phyloP scores from a whole-genome alignment of 2,329 filamentous ascomycete species.

The Metarhizium anisopliae region DNA sequence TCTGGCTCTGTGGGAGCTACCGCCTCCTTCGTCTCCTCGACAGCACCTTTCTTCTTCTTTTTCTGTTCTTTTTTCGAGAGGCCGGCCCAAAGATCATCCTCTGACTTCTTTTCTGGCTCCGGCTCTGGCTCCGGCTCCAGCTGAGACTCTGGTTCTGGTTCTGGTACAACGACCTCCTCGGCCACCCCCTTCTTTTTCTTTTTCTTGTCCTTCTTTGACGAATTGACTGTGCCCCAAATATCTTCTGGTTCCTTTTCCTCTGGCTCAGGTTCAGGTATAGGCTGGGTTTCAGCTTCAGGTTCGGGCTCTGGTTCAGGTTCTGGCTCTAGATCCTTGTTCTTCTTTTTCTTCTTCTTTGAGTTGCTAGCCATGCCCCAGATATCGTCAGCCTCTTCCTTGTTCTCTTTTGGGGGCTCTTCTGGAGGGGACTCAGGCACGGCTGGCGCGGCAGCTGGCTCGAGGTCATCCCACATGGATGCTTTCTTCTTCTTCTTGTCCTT shows the following conservation, averaged over 20 bases:
- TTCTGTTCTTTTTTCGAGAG: conserved; percentile 9
- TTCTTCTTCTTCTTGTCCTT: conserved; percentile 21
- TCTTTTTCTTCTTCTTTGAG: conserved; percentile 15
- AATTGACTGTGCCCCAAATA: conserved; percentile 17
- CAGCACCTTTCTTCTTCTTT: conserved; percentile 12
- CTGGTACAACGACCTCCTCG: conserved; percentile 13
- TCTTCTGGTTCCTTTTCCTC: conserved; percentile 21
- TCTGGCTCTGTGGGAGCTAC: conserved; percentile 5
- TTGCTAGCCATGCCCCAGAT: conserved; percentile 16
- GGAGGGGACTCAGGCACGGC: not conserved
- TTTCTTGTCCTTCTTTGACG: conserved; percentile 20
- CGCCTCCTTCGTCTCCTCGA: conserved; percentile 11
- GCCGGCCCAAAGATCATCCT: conserved; percentile 5
- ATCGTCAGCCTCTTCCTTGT: conserved; percentile 15
- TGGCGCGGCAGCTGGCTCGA: conserved; percentile 12
- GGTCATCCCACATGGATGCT: conserved; percentile 14
- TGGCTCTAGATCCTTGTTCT: conserved; percentile 5
- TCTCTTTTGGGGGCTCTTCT: conserved; percentile 6
- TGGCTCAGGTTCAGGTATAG: conserved; percentile 10
- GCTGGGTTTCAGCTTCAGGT: not conserved
- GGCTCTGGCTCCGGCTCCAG: conserved; percentile 12
- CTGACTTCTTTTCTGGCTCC: conserved; percentile 7
- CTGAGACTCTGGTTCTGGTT: conserved; percentile 9
- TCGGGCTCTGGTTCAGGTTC: conserved; percentile 1
- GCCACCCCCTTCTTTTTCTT: conserved; percentile 15